Percentiles rank a stretch among this genome's conserved stretches.
Evolutionary conservation across 2,329 filamentous ascomycete genomes (phyloP).

Genomic region (Ophiocordyceps sinensis): DNA sequence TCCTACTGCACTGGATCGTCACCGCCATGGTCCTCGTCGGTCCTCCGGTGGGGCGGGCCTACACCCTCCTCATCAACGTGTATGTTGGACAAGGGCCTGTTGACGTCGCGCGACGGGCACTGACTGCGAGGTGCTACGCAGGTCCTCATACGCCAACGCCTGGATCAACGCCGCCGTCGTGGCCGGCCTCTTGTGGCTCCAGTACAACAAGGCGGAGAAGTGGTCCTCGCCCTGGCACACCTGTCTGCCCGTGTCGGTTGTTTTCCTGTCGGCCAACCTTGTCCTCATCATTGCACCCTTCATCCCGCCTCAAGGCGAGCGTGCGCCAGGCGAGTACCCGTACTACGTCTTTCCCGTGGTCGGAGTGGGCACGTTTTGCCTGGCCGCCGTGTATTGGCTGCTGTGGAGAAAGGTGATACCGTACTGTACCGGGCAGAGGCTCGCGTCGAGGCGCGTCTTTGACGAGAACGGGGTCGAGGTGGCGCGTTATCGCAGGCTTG

Average conservation of each 20-base stretch:
- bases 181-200: constrained; percentile 35
- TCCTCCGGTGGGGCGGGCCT: neutral
- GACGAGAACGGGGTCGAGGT: constrained; percentile 25
- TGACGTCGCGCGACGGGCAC: neutral
- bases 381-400: constrained; percentile 37
- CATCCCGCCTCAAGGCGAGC: constrained; percentile 33
- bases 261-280: constrained; percentile 35
- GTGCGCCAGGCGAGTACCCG: constrained; percentile 33
- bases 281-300: constrained; percentile 40
- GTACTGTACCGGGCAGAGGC: constrained; percentile 31
- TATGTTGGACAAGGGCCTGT: neutral
- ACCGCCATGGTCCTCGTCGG: constrained; percentile 1
- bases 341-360: constrained; percentile 44
- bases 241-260: constrained; percentile 28
- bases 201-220: constrained; percentile 31
- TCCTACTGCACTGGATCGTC: constrained; percentile 1
- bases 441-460: constrained; percentile 28
- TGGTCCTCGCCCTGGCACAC: constrained; percentile 40
- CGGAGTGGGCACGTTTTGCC: constrained; percentile 32
- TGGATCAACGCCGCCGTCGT: constrained; percentile 40
- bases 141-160: constrained; percentile 34
- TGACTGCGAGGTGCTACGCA: constrained; percentile 5
- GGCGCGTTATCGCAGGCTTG: constrained; percentile 24
- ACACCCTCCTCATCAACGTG: constrained; percentile 2
- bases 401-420: constrained; percentile 37